These are phyloP conservation scores for Paramecium tetraurelia DNA, from an alignment of 73 alveolate species.

Conservation along the genomic window DNA sequence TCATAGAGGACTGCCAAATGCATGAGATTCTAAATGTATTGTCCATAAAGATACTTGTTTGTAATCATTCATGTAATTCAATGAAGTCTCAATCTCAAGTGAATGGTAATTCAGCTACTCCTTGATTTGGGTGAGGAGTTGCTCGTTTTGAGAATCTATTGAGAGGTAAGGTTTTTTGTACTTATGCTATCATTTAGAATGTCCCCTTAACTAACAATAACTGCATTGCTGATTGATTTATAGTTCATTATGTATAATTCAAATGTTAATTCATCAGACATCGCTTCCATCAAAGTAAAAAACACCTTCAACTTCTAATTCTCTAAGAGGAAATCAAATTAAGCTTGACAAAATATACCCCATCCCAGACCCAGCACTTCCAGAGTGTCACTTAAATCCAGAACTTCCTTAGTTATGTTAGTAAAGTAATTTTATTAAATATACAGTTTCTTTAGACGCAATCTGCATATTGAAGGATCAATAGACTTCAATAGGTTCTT, in stretches of 20 bases:
- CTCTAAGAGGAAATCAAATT: neutral
- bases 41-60: neutral
- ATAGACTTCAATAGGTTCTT: neutral
- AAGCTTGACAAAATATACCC: neutral
- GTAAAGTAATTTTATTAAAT: neutral
- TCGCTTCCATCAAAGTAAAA: neutral
- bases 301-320: neutral
- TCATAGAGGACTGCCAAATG: neutral
- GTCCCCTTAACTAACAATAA: neutral
- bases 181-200: neutral
- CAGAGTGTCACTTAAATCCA: neutral
- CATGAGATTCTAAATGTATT: neutral
- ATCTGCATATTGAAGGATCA: neutral
- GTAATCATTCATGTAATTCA: neutral
- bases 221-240: neutral
- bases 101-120: neutral
- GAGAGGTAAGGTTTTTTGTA: slow-evolving; percentile 3
- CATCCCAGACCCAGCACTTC: slow-evolving; percentile 12
- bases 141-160: neutral
- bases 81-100: neutral
- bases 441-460: neutral
- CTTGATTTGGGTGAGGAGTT: neutral
- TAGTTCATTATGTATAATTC: neutral
- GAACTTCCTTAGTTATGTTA: neutral
- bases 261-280: neutral